Conservation (phyloP, 345 rosid genomes). For the Syzygium aqueum region DNA sequence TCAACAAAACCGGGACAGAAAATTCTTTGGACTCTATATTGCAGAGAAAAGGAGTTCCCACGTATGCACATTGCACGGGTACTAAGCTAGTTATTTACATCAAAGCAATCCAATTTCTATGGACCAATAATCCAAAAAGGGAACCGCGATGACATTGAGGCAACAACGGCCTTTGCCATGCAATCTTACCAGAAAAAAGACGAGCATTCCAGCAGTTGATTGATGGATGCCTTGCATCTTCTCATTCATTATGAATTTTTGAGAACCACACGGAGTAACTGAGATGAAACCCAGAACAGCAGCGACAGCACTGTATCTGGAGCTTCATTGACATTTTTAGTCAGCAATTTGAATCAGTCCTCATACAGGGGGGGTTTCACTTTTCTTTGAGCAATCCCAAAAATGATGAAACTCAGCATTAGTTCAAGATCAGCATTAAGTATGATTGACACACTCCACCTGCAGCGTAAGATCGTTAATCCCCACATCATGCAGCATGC, state of each 20-base stretch:
- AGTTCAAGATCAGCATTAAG: background rate
- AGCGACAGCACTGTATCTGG: background rate
- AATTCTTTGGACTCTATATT: background rate
- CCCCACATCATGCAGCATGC: conserved; percentile 62
- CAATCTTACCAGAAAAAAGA: background rate
- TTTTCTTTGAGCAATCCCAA: background rate
- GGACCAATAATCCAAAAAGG: background rate
- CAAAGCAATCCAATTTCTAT: background rate
- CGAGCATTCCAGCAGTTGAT: background rate
- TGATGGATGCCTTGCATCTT: background rate
- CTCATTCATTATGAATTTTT: background rate
- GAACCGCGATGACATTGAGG: background rate
- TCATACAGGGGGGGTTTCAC: background rate
- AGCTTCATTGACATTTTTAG: background rate
- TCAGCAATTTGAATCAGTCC: background rate
- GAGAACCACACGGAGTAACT: background rate
- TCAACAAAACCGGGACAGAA: background rate
- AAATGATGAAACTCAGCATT: background rate
- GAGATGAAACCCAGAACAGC: background rate
- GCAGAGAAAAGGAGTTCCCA: background rate
- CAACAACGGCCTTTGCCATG: background rate
- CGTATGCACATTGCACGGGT: background rate
- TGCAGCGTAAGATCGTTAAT: conserved; percentile 82
- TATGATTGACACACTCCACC: conserved; percentile 36
- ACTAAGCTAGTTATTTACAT: background rate